Base-by-base conservation (phyloP, 352 stramenopile genomes). In the Phytophthora pinifolia region DNA sequence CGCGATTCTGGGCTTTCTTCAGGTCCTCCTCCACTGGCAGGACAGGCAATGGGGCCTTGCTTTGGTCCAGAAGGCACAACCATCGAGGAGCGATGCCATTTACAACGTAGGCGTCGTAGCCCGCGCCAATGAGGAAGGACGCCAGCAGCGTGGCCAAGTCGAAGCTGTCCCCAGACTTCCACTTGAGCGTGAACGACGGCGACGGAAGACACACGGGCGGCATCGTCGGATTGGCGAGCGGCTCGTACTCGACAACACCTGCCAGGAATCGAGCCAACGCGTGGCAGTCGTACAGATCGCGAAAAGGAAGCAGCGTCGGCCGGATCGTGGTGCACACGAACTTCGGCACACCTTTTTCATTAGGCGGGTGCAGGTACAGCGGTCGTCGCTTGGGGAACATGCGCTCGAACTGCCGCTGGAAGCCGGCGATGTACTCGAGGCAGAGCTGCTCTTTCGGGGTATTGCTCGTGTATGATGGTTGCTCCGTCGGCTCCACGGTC, bases 101-200 rank as follows among this genome's bases (percentile, higher is more conserved):
- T 6, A 98, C 92, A 9, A 98, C 89, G 57, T 97, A 98, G 3
- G 95, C 95, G 55, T 99, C 95, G 61, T 98, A 98, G 0, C 95
- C 95, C 6, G 86, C 83, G 12, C 95, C 96, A 32, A 98, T 74
- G 10, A 99, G 74, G 34, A 98, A 97, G 8, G 88, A 97, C 25
- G 59, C 78, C 0, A 98, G 62, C 6, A 98, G 54, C 32, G 89
- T 78, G 5, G 93, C 79, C 43, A 98, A 76, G 58, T 98, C 96
- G 55, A 98, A 98, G 47, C 79, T 87, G 59, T 98, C 96, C 17
- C 91, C 96, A 13, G 85, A 77, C 22, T 76, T 76, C 79, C 87
- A 96, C 13, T 86, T 76, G 1, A 99, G 54, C 10, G 91, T 94
- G 45, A 96, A 94, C 1, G 79, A 70, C 15, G 89, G 89, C 25